Base-by-base conservation (phyloP, 805 yeast genomes). In the Cyberlindnera mrakii region DNA sequence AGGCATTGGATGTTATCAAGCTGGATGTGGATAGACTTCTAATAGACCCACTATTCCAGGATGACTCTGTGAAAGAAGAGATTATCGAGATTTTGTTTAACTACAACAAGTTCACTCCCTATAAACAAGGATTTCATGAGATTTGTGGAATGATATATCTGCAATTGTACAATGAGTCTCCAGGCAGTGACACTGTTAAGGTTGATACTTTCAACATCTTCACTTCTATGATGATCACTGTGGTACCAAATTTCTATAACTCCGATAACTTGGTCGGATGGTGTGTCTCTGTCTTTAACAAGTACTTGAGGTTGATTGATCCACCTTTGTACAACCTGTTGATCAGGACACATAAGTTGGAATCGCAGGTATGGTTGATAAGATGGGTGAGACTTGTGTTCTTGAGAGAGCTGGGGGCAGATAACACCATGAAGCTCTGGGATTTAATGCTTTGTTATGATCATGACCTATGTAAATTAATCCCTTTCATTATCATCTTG, bases 111-210 rank as follows among this genome's bases (percentile, higher is more conserved):
- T 54, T 52, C 38, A 49, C 57, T 0, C 51, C 59, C 0, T 70
- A 70, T 40, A 71, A 74, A 48, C 80, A 75, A 52, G 80, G 80
- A 0, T 63, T 69, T 44, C 80, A 75, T 55, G 80, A 75, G 52
- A 67, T 75, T 16, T 54, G 72, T 47, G 78, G 78, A 5, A 48
- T 75, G 42, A 58, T 75, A 4, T 74, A 69, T 52, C 54, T 69
- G 30, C 64, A 69, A 44, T 49, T 74, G 15, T 51, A 59, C 45
- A 50, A 53, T 7, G 79, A 74, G 46, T 57, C 55, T 62, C 30
- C 55, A 5, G 25, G 33, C 3, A 48, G 47, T n/a, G 15, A 8
- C 4, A 14, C 29, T 5, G 36, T 56, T 35, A 54, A 49, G 36
- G 33, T 47, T 8, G 78, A 75, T 45, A 49, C 71, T 1, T 75